Evolutionary conservation across 1,139 yeast genomes (phyloP), one percentile per base, ranked within the genome.

Genomic region (Pichia sp.): DNA sequence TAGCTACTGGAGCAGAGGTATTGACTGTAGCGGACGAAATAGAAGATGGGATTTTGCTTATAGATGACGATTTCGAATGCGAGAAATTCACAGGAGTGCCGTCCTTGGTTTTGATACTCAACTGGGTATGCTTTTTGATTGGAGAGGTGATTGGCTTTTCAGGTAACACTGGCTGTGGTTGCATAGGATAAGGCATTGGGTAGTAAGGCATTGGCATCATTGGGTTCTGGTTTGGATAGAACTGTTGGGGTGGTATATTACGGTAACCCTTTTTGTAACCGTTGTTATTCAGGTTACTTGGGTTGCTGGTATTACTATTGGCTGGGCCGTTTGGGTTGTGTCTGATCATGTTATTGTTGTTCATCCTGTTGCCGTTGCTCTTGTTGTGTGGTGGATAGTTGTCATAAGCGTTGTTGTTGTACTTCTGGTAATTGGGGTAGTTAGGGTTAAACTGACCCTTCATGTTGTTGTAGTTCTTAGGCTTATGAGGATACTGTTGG

Each of bases 71-170:
- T 53, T 62, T 62, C 8, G 54, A 53, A 44, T 62, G 66, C 48
- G 59, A 60, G 30, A 65, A 64, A 19, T 59, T 57, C 15, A 65
- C 64, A 26, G 65, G 56, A 34, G 60, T 62, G 42, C 69, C 69
- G 45, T 61, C 64, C 41, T 62, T 63, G 45, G 57, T 65, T 53
- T 65, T 65, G 43, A 66, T 65, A 31, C 62, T 59, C 36, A 65
- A 52, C 38, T 55, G 58, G 19, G 49, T 52, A 49, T 57, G 59
- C 50, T 61, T 59, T 16, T 58, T 53, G n/a, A 53, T 56, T 3
- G 64, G 62, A 40, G 63, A 55, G 16, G 62, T 60, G 32, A 64
- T 55, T 46, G 49, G 51, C 32, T 50, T 45, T n/a, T 45, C 49
- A 4, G 55, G 53, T 38, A 41, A 10, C 31, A 26, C 34, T 8